Percentiles rank a stretch among this genome's conserved stretches.
Conservation (phyloP, 257 asterid genomes). For the Nemophila menziesii region DNA sequence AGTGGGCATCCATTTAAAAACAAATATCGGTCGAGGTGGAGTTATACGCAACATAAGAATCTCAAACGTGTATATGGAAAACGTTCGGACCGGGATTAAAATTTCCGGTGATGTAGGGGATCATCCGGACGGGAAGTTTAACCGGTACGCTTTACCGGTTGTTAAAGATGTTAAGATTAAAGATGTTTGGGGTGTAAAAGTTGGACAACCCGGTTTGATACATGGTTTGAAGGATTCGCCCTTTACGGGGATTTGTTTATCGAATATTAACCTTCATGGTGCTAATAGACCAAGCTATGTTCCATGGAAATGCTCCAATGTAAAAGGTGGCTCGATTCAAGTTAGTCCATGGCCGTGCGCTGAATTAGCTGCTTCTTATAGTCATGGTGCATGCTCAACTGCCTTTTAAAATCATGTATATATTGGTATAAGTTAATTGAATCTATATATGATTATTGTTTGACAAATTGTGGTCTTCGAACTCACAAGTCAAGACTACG, state of each 20-base stretch:
- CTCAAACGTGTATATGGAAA: conserved; percentile 61
- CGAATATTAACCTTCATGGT: conserved; percentile 61
- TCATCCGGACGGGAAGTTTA: conserved; percentile 59
- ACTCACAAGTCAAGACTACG: no score
- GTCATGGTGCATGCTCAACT: conserved; percentile 48
- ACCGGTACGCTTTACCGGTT: conserved; percentile 59
- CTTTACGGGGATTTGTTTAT: conserved; percentile 63
- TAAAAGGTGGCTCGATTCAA: conserved; percentile 59
- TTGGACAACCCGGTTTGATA: conserved; percentile 64
- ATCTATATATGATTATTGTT: no score
- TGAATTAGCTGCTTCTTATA: conserved; percentile 33
- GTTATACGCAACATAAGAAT: conserved; percentile 56
- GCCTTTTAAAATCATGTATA: conserved; percentile 18
- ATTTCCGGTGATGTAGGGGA: conserved; percentile 76
- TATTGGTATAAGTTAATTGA: no score
- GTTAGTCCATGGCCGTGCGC: conserved; percentile 92
- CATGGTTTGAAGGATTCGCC: conserved; percentile 60
- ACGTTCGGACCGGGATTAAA: conserved; percentile 63
- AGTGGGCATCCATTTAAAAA: conserved; percentile 67
- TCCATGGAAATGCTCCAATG: conserved; percentile 86
- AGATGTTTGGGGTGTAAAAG: conserved; percentile 74
- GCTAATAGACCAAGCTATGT: conserved; percentile 20
- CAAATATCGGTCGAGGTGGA: conserved; percentile 81
- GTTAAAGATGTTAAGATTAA: conserved; percentile 46
- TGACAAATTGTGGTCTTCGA: background rate